Conservation (phyloP, 768 basidiomycete genomes). For the Suillus weaverae region DNA sequence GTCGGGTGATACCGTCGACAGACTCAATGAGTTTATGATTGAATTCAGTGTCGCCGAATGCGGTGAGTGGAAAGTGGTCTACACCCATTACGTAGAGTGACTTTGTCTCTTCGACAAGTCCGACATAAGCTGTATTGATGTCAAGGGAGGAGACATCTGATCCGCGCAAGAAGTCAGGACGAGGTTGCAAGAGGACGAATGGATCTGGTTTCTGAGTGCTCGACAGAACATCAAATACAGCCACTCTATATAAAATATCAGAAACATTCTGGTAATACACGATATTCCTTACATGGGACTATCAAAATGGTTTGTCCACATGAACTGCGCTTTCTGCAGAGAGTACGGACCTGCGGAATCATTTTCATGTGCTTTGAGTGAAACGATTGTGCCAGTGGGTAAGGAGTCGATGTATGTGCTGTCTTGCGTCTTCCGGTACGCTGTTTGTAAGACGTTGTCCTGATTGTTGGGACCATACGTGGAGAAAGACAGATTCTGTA, state of each 20-base stretch:
- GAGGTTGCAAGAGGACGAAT: constrained; percentile 87
- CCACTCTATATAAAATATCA: constrained; percentile 55
- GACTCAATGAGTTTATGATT: constrained; percentile 37
- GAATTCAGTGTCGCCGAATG: constrained; percentile 54
- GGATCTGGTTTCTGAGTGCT: constrained; percentile 51
- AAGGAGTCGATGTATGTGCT: constrained; percentile 78
- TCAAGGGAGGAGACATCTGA: constrained; percentile 36
- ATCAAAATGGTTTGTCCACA: constrained; percentile 63
- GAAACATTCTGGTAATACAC: background rate
- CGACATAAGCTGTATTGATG: constrained; percentile 74
- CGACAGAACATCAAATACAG: constrained; percentile 75
- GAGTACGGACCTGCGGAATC: constrained; percentile 30
- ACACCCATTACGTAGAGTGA: constrained; percentile 88
- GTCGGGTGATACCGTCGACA: constrained; percentile 46
- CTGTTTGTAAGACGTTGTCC: constrained; percentile 68
- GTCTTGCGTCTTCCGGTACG: constrained; percentile 78
- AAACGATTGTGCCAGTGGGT: constrained; percentile 75
- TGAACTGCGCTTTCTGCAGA: constrained; percentile 36
- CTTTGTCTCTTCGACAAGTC: constrained; percentile 66
- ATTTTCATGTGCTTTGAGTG: constrained; percentile 53
- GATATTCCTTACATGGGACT: constrained; percentile 61
- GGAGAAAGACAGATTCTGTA: constrained; percentile 88
- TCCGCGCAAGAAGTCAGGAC: constrained; percentile 68
- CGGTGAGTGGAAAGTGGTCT: constrained; percentile 77
- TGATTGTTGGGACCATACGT: constrained; percentile 92